A percentile compares a stretch with the other conserved stretches of the same genome.
Conservation (phyloP, 2,329 filamentous ascomycete genomes). For the Cladosporium sp. region DNA sequence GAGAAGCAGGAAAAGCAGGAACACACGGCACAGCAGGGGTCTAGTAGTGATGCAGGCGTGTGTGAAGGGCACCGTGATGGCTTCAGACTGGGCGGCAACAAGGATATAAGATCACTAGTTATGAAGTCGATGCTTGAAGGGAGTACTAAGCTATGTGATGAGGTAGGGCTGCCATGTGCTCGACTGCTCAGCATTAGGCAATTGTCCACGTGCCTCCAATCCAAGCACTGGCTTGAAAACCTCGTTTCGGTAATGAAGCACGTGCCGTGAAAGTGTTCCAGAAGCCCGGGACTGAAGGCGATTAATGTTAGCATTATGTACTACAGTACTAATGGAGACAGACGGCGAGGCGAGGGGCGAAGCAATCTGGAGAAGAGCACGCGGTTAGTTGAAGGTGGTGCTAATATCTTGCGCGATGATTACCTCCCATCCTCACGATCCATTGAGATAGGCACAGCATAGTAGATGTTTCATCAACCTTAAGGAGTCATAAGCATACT, state of each 20-base stretch:
- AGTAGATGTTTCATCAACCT: neutral
- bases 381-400: neutral
- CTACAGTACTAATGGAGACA: neutral
- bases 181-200: constrained; percentile 2
- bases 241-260: neutral
- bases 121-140: neutral
- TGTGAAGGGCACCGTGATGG: neutral
- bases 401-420: neutral
- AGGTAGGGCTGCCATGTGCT: neutral
- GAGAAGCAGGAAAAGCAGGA: too few species aligned
- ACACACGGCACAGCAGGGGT: neutral
- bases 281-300: neutral
- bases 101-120: neutral
- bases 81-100: neutral
- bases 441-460: neutral
- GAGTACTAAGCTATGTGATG: neutral
- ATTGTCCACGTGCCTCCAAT: neutral
- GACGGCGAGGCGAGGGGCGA: neutral
- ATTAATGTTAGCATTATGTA: neutral
- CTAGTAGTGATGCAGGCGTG: neutral
- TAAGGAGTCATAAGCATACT: neutral
- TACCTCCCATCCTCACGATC: neutral
- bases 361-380: neutral
- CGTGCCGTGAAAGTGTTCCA: neutral
- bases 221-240: neutral